A percentile compares a stretch with the other conserved stretches of the same genome.
phyloP scores from a whole-genome alignment of 2,329 filamentous ascomycete genomes.

The Colletotrichum phormii region DNA sequence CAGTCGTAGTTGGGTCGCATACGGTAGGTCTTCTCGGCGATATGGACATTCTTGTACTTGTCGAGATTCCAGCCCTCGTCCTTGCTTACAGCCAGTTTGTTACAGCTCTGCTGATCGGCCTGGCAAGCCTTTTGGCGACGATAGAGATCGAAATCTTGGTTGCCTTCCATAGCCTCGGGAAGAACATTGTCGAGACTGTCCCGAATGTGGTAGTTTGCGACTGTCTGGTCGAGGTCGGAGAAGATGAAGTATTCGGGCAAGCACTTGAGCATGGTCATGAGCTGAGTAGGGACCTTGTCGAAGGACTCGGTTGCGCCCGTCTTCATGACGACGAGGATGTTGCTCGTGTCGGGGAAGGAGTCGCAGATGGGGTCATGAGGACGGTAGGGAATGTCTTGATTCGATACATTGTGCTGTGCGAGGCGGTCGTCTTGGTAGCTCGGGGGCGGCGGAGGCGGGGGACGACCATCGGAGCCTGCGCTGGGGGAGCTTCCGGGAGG shows the following conservation, averaged over 20 bases:
- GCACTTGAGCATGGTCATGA: constrained; percentile 64
- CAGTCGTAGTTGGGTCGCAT: constrained; percentile 65
- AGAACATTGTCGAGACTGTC: constrained; percentile 60
- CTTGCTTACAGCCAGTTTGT: constrained; percentile 45
- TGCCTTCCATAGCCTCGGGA: constrained; percentile 54
- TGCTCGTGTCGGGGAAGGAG: constrained; percentile 56
- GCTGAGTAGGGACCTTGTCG: constrained; percentile 63
- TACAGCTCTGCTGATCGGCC: constrained; percentile 58
- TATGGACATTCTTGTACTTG: constrained; percentile 73
- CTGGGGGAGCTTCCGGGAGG: constrained; percentile 35
- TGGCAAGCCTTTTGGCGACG: constrained; percentile 57
- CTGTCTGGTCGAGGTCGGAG: constrained; percentile 64
- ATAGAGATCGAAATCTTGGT: constrained; percentile 64
- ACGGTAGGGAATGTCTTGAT: constrained; percentile 35
- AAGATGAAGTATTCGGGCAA: constrained; percentile 66
- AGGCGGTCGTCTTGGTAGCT: constrained; percentile 11
- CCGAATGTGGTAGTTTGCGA: constrained; percentile 56
- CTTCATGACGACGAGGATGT: constrained; percentile 65
- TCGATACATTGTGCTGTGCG: constrained; percentile 24
- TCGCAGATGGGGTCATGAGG: constrained; percentile 47
- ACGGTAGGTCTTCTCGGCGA: constrained; percentile 64
- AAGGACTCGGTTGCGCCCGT: constrained; percentile 68
- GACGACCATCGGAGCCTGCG: not conserved
- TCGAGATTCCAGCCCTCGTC: constrained; percentile 65
- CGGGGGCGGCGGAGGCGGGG: constrained; percentile 6